Base-by-base conservation (phyloP, 495 filamentous ascomycete species). In the Xylaria grammica region DNA sequence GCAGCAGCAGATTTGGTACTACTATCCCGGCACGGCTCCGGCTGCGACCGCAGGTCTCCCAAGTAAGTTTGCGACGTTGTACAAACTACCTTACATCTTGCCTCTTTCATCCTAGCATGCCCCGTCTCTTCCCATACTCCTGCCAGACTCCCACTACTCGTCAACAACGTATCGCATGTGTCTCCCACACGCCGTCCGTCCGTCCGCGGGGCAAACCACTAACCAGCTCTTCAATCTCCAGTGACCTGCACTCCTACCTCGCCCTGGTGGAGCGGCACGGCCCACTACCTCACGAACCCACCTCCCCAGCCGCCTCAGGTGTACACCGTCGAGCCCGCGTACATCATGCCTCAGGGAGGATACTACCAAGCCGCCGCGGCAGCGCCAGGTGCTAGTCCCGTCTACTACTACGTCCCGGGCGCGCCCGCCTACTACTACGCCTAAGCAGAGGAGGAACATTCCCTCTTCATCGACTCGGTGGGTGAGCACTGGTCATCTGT, bases 261-360 rank as follows among this genome's bases (percentile, higher is more conserved):
- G 26, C 48, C 60, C 4, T 52, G n/a, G 15, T 52, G 13, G 10
- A 51, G 48, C 22, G 48, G 48, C 4, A 62, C 60, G 19, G 24
- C 34, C 8, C 60, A 62, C 60, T 20, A 62, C 27, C 49, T 52
- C 34, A 62, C 48, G 17, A 45, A 4, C 46, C 48, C 48, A 27
- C 60, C 36, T 19, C 48, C 20, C 3, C 48, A 24, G 7, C 4
- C 48, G 27, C 60, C 60, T 7, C 48, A 29, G 34, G 20, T 44
- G 13, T 62, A 62, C 26, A 19, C 60, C n/a, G 48, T 62, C 36
- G 45, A 52, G 26, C 60, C 60, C n/a, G 46, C 48, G 5, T 62
- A 45, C 48, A 51, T 62, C 29, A n/a, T 34, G 29, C 30, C 44
- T 11, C 57, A 60, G 11, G 13, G 44, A 11, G 6, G 2, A n/a